phyloP scores from a whole-genome alignment of 2,329 filamentous ascomycete species.

The Aspergillus puulaauensis region DNA sequence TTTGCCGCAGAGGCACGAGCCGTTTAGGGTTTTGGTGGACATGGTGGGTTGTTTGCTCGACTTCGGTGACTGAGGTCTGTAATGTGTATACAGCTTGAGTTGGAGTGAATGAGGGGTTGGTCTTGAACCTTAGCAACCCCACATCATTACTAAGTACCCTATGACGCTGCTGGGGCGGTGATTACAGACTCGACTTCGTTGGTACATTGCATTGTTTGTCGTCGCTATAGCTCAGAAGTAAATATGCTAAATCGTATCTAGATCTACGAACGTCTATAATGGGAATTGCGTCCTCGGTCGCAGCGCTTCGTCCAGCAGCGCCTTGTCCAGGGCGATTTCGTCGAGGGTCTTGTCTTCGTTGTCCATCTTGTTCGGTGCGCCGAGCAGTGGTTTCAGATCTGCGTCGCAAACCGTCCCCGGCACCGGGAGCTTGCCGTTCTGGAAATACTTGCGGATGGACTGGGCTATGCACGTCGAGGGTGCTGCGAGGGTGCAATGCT shows the following conservation, averaged over 20 bases:
- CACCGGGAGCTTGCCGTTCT: constrained; percentile 39
- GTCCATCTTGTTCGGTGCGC: constrained; percentile 12
- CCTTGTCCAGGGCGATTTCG: constrained; percentile 17
- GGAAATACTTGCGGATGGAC: constrained; percentile 42
- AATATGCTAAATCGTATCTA: neutral
- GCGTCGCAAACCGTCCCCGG: constrained; percentile 36
- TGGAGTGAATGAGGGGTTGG: neutral
- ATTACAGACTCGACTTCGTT: too few species aligned
- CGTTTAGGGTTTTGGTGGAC: constrained; percentile 12
- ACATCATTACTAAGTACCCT: too few species aligned
- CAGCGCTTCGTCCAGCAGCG: constrained; percentile 17
- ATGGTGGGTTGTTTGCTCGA: constrained; percentile 2
- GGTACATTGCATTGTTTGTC: too few species aligned
- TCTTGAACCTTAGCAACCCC: too few species aligned
- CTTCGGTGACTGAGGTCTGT: neutral
- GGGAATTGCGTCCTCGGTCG: constrained; percentile 6
- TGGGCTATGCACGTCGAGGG: constrained; percentile 39
- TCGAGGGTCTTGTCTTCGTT: neutral
- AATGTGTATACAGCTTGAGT: neutral
- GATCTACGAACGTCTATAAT: neutral
- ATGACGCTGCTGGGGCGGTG: too few species aligned
- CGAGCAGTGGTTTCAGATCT: constrained; percentile 36
- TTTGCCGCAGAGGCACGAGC: constrained; percentile 11
- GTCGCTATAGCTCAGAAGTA: too few species aligned
- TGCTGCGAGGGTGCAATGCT: constrained; percentile 36